Evolutionary conservation across 305 asterid species (phyloP).

Genomic region (Solanum hybrid): DNA sequence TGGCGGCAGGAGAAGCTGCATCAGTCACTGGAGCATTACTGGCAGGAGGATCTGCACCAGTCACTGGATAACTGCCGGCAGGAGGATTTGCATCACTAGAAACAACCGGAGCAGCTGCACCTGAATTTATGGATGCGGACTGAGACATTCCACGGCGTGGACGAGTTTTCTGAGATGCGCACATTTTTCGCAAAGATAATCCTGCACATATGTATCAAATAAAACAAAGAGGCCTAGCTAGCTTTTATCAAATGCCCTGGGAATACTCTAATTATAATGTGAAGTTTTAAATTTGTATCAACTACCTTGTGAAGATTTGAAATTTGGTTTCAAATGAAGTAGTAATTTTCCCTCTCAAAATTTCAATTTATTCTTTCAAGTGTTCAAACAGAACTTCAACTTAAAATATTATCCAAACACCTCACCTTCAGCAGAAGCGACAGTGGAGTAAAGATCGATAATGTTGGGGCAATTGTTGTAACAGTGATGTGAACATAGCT

Average conservation of each 20-base stretch:
- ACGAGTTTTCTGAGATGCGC: neutral
- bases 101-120: neutral
- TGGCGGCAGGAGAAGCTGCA: too few species aligned
- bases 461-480: constrained; percentile 51
- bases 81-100: too few species aligned
- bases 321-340: neutral
- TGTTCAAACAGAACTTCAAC: neutral
- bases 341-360: neutral
- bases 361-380: neutral
- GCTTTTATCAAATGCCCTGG: neutral
- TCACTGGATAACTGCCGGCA: neutral
- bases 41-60: neutral
- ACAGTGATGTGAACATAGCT: constrained; percentile 41
- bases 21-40: too few species aligned
- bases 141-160: neutral
- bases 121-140: neutral
- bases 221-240: neutral
- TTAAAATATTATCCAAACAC: neutral
- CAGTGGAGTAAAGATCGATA: constrained; percentile 38
- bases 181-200: neutral
- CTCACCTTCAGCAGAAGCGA: constrained; percentile 55
- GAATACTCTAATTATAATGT: neutral
- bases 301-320: neutral
- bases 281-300: too few species aligned
- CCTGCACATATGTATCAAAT: neutral